Percentiles rank a stretch among this genome's conserved stretches.
Evolutionary conservation across 108 stramenopile species (phyloP).

Genomic region (Skeletonema menzelii): DNA sequence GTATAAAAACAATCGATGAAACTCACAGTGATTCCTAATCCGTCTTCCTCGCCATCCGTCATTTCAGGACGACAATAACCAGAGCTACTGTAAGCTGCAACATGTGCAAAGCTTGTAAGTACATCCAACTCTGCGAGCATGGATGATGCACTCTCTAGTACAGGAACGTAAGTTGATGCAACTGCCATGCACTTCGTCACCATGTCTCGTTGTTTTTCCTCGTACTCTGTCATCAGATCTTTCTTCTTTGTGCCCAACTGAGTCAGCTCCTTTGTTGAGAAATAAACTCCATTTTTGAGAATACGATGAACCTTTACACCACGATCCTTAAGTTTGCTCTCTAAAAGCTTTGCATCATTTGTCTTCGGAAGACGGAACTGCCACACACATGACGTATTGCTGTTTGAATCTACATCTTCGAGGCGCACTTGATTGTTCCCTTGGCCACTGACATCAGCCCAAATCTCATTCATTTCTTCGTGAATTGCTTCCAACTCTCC

Average conservation of each 20-base stretch:
- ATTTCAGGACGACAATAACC: constrained; percentile 89
- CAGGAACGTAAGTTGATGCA: constrained; percentile 82
- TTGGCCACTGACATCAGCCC: constrained; percentile 51
- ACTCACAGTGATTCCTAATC: constrained; percentile 74
- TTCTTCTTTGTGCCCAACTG: constrained; percentile 61
- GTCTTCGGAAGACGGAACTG: constrained; percentile 83
- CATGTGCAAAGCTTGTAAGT: constrained; percentile 77
- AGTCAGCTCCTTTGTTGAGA: constrained; percentile 80
- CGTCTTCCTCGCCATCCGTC: constrained; percentile 84
- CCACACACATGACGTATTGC: constrained; percentile 52
- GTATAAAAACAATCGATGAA: neutral
- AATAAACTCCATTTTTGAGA: constrained; percentile 96
- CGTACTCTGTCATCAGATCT: constrained; percentile 73
- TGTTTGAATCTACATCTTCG: constrained; percentile 54
- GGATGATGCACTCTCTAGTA: constrained; percentile 69
- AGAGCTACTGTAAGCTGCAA: constrained; percentile 82
- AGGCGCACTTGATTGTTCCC: constrained; percentile 64
- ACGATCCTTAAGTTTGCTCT: constrained; percentile 11
- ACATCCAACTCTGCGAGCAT: constrained; percentile 85
- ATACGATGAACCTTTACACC: constrained; percentile 72
- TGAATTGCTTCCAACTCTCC: constrained; percentile 70
- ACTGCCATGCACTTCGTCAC: constrained; percentile 81
- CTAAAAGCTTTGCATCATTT: constrained; percentile 71
- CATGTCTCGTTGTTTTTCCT: constrained; percentile 68
- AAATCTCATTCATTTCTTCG: constrained; percentile 64